Conservation (phyloP, 140 eudicot species). For the Senecio squalidus region DNA sequence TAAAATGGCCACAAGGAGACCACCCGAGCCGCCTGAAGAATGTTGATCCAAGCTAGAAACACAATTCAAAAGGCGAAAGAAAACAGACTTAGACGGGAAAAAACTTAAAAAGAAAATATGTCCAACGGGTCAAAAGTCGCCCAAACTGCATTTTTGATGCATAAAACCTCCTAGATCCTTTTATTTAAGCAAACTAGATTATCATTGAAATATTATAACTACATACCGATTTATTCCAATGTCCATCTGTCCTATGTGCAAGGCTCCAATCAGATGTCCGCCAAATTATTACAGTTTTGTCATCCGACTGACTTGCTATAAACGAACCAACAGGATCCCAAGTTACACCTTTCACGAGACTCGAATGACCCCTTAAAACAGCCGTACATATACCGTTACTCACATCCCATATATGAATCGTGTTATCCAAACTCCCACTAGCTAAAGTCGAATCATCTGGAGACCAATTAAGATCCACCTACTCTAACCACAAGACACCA, state of each 20-base stretch:
- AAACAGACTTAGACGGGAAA: not conserved
- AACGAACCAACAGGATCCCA: slow-evolving; percentile 99
- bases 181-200: not conserved
- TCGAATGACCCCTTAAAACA: slow-evolving; percentile 95
- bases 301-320: slow-evolving; percentile 97
- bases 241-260: slow-evolving; percentile 95
- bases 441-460: slow-evolving; percentile 94
- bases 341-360: slow-evolving; percentile 96
- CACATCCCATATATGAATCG: slow-evolving; percentile 93
- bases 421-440: slow-evolving; percentile 94
- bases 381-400: slow-evolving; percentile 89
- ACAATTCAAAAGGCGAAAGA: not conserved
- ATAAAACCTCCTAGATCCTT: not conserved
- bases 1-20: slow-evolving; percentile 99
- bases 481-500: slow-evolving; percentile 55
- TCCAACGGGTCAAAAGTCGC: not conserved
- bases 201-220: not conserved
- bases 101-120: not conserved
- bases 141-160: not conserved
- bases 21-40: slow-evolving; percentile 99
- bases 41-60: slow-evolving; percentile 87
- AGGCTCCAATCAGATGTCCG: slow-evolving; percentile 98
- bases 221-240: slow-evolving; percentile 96
- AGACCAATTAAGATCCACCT: slow-evolving; percentile 99
- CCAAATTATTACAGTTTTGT: slow-evolving; percentile 97